These are phyloP conservation scores for Baeospora myosura DNA, from an alignment of 1,284 basidiomycete genomes.

Conservation along the genomic window DNA sequence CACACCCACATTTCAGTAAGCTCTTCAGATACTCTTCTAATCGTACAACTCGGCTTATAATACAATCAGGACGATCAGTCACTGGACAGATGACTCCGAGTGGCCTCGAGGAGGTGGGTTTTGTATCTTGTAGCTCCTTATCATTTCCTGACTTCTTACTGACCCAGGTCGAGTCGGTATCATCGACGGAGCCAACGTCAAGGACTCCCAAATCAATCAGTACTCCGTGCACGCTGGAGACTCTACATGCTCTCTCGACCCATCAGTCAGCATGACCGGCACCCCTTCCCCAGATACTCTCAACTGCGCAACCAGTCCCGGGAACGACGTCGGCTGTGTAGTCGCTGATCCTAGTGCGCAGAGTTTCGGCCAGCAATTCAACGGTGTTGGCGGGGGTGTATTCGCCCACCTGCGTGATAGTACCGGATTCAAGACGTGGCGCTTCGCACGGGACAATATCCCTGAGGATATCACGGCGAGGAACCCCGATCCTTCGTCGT, in stretches of 20 bases:
- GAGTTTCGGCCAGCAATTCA: slow-evolving; percentile 45
- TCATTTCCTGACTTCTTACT: not conserved
- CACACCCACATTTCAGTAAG: slow-evolving; percentile 52
- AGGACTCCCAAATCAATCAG: slow-evolving; percentile 41
- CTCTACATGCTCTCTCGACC: slow-evolving; percentile 4
- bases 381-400: slow-evolving; percentile 47
- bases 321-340: slow-evolving; percentile 48
- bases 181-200: slow-evolving; percentile 46
- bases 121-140: not conserved
- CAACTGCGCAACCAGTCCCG: slow-evolving; percentile 30
- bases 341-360: slow-evolving; percentile 30
- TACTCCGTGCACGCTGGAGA: slow-evolving; percentile 44
- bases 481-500: slow-evolving; percentile 40
- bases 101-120: slow-evolving; percentile 49
- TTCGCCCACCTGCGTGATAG: slow-evolving; percentile 49
- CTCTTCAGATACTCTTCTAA: slow-evolving; percentile 2
- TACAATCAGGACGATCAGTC: not conserved
- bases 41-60: slow-evolving; percentile 4
- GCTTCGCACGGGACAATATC: slow-evolving; percentile 45
- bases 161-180: slow-evolving; percentile 45
- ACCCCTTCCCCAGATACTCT: slow-evolving; percentile 21
- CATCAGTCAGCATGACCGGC: slow-evolving; percentile 1
- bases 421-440: slow-evolving; percentile 49
- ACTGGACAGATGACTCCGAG: slow-evolving; percentile 26
- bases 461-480: slow-evolving; percentile 49